Percentiles rank a stretch among this genome's conserved stretches.
Evolutionary conservation across 371 early-diverging fungal genomes (phyloP).

Genomic region (Mucor lusitanicus): DNA sequence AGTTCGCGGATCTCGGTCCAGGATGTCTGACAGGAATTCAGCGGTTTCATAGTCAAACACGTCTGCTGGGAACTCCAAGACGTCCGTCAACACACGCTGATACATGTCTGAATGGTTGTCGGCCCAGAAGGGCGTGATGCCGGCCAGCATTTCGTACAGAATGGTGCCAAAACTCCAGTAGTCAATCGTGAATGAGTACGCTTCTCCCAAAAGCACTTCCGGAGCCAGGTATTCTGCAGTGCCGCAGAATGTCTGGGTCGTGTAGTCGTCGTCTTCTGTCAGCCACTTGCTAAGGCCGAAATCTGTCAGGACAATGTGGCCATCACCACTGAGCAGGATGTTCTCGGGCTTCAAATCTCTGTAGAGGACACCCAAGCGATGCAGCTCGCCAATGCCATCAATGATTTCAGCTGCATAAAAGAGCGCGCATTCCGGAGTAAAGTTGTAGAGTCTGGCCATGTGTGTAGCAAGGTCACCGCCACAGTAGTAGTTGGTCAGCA

Average conservation of each 20-base stretch:
- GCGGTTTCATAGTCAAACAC: constrained; percentile 53
- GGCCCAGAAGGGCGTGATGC: constrained; percentile 80
- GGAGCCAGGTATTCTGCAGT: constrained; percentile 94
- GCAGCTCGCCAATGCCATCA: constrained; percentile 86
- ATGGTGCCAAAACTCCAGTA: constrained; percentile 97
- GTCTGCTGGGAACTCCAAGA: constrained; percentile 72
- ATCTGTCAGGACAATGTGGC: constrained; percentile 91
- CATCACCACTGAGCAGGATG: constrained; percentile 73
- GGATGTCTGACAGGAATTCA: constrained; percentile 59
- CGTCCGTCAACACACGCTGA: constrained; percentile 74
- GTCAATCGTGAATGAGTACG: constrained; percentile 90
- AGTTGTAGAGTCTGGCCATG: constrained; percentile 48
- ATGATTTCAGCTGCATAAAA: constrained; percentile 91
- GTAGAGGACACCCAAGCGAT: constrained; percentile 87
- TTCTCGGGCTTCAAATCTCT: constrained; percentile 91
- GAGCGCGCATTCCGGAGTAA: constrained; percentile 46
- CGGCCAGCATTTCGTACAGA: constrained; percentile 83
- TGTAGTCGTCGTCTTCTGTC: constrained; percentile 26
- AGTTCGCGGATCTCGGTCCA: constrained; percentile 65
- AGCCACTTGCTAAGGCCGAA: constrained; percentile 87
- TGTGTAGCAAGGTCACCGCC: constrained; percentile 81
- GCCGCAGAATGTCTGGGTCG: constrained; percentile 93
- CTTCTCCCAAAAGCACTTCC: constrained; percentile 80
- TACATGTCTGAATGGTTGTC: constrained; percentile 83
- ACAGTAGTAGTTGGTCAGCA: constrained; percentile 96